Evolutionary conservation across 108 stramenopile species (phyloP).

Genomic region (Conticribra weissflogii): DNA sequence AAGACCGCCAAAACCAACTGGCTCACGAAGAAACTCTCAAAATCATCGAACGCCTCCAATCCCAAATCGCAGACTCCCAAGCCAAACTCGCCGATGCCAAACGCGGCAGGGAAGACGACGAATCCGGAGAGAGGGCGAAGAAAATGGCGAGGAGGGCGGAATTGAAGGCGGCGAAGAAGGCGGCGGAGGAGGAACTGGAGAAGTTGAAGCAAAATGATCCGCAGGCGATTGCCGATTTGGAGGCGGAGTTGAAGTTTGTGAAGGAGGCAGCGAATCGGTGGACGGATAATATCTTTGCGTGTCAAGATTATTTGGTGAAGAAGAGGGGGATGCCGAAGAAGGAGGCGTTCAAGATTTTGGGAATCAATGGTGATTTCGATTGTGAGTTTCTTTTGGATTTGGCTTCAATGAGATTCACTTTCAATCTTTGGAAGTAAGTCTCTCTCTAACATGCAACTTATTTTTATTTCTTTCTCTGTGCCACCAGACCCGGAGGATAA

Average conservation of each 20-base stretch:
- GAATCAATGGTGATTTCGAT: constrained; percentile 72
- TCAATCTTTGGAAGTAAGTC: too few species aligned
- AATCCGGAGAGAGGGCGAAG: constrained; percentile 41
- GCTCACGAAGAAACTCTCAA: constrained; percentile 59
- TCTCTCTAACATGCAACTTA: too few species aligned
- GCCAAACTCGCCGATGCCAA: constrained; percentile 82
- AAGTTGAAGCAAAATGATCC: constrained; percentile 91
- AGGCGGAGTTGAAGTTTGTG: constrained; percentile 67
- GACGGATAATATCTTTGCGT: constrained; percentile 93
- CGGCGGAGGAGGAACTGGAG: constrained; percentile 57
- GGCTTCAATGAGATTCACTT: background rate
- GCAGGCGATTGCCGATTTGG: constrained; percentile 78
- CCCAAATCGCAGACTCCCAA: constrained; percentile 57
- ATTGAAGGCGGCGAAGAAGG: constrained; percentile 41
- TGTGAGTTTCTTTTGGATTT: constrained; percentile 49
- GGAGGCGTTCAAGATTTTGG: constrained; percentile 70
- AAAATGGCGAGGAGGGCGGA: constrained; percentile 69
- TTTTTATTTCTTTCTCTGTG: too few species aligned
- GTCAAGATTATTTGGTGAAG: constrained; percentile 84
- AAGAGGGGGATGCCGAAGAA: constrained; percentile 90
- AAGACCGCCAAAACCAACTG: constrained; percentile 70
- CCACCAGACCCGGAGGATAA: background rate
- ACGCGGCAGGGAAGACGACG: constrained; percentile 72
- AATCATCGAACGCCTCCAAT: constrained; percentile 55
- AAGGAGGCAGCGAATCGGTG: constrained; percentile 86